Base-by-base conservation (phyloP, 2,329 filamentous ascomycete genomes). In the Emergomyces orientalis region DNA sequence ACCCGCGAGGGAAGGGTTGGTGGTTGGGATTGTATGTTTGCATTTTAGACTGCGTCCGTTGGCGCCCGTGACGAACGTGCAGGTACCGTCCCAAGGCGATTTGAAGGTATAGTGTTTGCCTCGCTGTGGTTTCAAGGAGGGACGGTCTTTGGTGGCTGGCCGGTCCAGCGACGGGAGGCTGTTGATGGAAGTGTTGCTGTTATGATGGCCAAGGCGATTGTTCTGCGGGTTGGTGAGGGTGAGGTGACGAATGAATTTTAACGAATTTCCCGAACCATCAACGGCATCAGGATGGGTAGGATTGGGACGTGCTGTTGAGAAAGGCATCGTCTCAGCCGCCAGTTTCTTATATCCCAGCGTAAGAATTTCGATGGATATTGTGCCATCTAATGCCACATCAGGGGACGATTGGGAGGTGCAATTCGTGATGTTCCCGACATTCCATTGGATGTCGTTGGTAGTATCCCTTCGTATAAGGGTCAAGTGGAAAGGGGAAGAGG, bases 31-130 rank as follows among this genome's bases (percentile, higher is more conserved):
- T n/a, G 84, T 77, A 73, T 95, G 90, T 62, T 86, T 86, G 75
- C 89, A 92, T 72, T 86, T 86, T 17, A 95, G 76, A 62, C 84
- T 88, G 60, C 88, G 86, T 2, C 93, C 92, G 52, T 84, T 87
- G 62, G 86, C 82, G 45, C 89, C 88, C 0, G 91, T 94, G 19
- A 84, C 81, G 74, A 97, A 97, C 65, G 92, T 89, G 76, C 93
- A 97, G 51, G 84, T 83, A 19, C 90, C 89, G 65, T 90, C 86
- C 93, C 93, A 97, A 0, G 91, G 92, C 51, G 89, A 94, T 25
- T 80, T 78, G 72, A 97, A 97, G 0, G 86, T 83, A 74, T 95
- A 96, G 22, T 82, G 70, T 37, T 73, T 76, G 9, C 56, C 51
- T 51, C 52, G 57, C 5, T 52, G 56, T 25, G 34, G 32, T 56